Base-by-base conservation (phyloP, 1,139 yeast genomes). In the Candida frijolesensis region DNA sequence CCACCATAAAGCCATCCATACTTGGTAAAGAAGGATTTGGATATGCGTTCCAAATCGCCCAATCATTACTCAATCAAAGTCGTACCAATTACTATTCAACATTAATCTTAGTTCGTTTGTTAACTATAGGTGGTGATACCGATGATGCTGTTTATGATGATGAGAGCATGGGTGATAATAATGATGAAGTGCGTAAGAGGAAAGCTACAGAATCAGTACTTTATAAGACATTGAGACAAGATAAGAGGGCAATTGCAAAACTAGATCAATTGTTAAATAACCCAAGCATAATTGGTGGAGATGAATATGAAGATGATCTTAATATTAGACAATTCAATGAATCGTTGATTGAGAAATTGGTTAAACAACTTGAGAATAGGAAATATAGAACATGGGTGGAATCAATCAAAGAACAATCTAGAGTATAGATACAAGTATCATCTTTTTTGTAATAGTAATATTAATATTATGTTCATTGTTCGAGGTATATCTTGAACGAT, bases 51-150 rank as follows among this genome's bases (percentile, higher is more conserved):
- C 60, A 61, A 46, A 64, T 74, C 3, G 70, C 77, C 0, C 63
- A 71, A 1, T 58, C 67, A 35, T 54, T 70, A 7, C 57, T 61
- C 1, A 68, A 69, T 52, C 72, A 69, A 42, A 48, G 55, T 7
- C 40, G 56, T 9, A 66, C 60, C 51, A 61, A 60, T 42, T 56
- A 58, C 30, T 63, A 62, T 42, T 53, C 65, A n/a, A 60, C 60
- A 44, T 61, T 76, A 14, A 69, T 86, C 1, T 87, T 95, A 94
- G 72, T 84, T 58, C 73, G 94, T 52, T 72, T 87, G 44, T 68
- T 87, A 9, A 59, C 70, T 1, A 60, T 83, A n/a, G 74, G 80
- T 1, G 86, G 84, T 56, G 80, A 38, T 1, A 7, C n/a, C 3
- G 25, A 35, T 18, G 25, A 15, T 34, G 3, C 5, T 11, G 10